Base-by-base conservation (phyloP, 148 eudicot genomes). In the Nyssa sinensis region DNA sequence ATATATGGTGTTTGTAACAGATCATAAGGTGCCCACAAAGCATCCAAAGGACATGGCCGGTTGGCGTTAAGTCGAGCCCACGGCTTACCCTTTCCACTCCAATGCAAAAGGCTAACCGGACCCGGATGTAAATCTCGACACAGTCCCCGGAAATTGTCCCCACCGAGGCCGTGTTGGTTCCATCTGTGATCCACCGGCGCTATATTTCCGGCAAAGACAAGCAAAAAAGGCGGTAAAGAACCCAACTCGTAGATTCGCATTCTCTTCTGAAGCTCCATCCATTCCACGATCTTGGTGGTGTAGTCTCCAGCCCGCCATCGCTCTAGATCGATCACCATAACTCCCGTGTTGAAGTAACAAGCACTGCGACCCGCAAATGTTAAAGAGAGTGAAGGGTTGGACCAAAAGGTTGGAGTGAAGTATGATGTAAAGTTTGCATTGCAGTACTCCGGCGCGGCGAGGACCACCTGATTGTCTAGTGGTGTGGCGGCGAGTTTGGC, bases 81-180 rank as follows among this genome's bases (percentile, higher is more conserved):
- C 0, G 98, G 98, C 75, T 92, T 94, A 1, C 98, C 98, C 64
- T 94, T 94, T 0, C 98, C 98, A 41, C 97, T 92, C 98, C 98
- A 94, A 78, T 94, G 98, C 76, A 94, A 76, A 1, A 94, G 80
- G 51, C 98, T 94, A 28, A 92, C 98, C 41, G 98, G 98, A 17
- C 98, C 98, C 4, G 96, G 95, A 30, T 94, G 98, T 34, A 94
- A 78, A 69, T 88, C 84, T 31, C 98, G 83, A 57, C 98, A 94
- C 2, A 92, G 85, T 27, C 98, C 98, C n/a, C 78, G 71, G 55
- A 79, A 88, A 67, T 94, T 94, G 66, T 94, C 98, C 0, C 98
- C 98, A 7, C 98, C 98, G 53, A 94, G 88, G 14, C 98, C 98
- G 70, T 94, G 98, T 66, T 94, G 98, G 74, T 94, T 94, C 98